These are phyloP conservation scores for Triglochin maritima DNA, from an alignment of 106 monocot species.

Conservation along the genomic window DNA sequence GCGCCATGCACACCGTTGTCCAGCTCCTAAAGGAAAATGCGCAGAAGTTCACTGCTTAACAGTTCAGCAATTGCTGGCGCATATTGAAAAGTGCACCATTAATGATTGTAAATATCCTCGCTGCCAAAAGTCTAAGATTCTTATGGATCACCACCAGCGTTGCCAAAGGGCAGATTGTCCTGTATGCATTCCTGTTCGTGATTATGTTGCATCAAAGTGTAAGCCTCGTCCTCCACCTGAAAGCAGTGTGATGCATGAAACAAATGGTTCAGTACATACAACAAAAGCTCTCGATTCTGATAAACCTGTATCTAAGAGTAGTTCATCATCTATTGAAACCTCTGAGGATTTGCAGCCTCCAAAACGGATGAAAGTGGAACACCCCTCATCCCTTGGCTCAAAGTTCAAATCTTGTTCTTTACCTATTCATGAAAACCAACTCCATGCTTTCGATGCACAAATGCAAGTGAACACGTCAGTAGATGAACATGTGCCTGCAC, in stretches of 20 bases:
- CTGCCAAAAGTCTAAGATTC: constrained; percentile 40
- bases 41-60: constrained; percentile 41
- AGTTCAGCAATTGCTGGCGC: constrained; percentile 47
- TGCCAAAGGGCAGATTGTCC: constrained; percentile 57
- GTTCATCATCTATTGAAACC: constrained; percentile 24
- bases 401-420: constrained; percentile 37
- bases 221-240: constrained; percentile 21
- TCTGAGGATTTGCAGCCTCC: constrained; percentile 35
- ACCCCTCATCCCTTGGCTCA: constrained; percentile 14
- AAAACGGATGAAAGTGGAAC: constrained; percentile 60
- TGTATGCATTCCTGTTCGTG: constrained; percentile 55
- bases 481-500: constrained; percentile 9
- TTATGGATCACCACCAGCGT: constrained; percentile 37
- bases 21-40: constrained; percentile 49
- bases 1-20: constrained; percentile 60
- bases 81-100: constrained; percentile 46
- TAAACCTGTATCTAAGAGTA: constrained; percentile 19
- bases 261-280: constrained; percentile 24
- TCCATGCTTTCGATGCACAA: constrained; percentile 21
- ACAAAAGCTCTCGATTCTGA: constrained; percentile 16
- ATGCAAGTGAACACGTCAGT: constrained; percentile 15
- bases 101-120: constrained; percentile 43
- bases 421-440: constrained; percentile 27
- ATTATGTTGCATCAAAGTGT: constrained; percentile 25
- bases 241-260: constrained; percentile 14